phyloP scores from a whole-genome alignment of 176 grass and related monocot genomes.

The Triticum turgidum region DNA sequence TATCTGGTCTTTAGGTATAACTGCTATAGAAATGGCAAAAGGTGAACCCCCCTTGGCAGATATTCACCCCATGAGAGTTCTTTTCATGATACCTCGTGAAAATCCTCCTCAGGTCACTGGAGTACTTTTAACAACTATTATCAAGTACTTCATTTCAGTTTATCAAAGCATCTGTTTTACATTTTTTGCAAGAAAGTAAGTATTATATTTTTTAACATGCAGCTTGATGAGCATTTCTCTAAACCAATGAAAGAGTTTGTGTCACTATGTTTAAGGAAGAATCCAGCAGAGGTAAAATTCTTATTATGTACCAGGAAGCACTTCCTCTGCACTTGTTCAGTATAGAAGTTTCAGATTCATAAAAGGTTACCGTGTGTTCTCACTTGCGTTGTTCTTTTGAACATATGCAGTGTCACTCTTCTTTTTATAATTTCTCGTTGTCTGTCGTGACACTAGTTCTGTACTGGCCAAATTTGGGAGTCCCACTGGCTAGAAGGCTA shows the following conservation, averaged over 20 bases:
- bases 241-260: slow-evolving; percentile 98
- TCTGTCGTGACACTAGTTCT: neutral
- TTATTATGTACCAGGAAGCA: slow-evolving; percentile 18
- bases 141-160: slow-evolving; percentile 29
- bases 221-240: slow-evolving; percentile 99
- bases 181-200: slow-evolving; percentile 34
- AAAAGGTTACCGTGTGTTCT: neutral
- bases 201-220: slow-evolving; percentile 36
- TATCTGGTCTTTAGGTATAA: slow-evolving; percentile 99
- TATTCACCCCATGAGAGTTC: slow-evolving; percentile 99
- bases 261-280: slow-evolving; percentile 94
- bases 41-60: slow-evolving; percentile 98
- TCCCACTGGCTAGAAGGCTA: neutral
- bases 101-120: slow-evolving; percentile 93
- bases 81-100: slow-evolving; percentile 99
- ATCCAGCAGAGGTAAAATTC: slow-evolving; percentile 75
- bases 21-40: slow-evolving; percentile 99
- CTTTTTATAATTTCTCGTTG: neutral
- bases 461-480: neutral
- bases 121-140: slow-evolving; percentile 21
- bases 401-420: neutral
- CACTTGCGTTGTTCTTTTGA: neutral
- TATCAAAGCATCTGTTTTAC: slow-evolving; percentile 3
- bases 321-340: slow-evolving; percentile 12
- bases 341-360: neutral